Evolutionary conservation across 2,329 filamentous ascomycete genomes (phyloP), one percentile per base, ranked within the genome.

Genomic region (Tolypocladium guangdongense): DNA sequence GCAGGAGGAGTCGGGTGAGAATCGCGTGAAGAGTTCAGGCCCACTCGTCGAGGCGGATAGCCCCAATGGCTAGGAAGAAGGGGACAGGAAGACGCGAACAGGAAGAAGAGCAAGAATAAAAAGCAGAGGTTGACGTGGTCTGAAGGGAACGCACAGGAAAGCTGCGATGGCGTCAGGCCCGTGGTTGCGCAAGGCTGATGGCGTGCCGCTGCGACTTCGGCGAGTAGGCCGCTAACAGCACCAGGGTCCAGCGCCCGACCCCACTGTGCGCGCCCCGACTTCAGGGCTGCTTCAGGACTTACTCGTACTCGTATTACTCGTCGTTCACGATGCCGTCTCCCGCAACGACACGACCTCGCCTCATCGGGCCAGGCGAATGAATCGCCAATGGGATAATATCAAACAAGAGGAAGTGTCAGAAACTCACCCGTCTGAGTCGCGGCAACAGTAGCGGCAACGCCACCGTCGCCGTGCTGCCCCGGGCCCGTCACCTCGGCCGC

Each of bases 131-230:
- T n/a, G 43, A 33, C 27, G 43, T 46, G 16, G 30, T n/a, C 16
- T n/a, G 43, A 32, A n/a, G 3, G 27, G 6, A 37, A 20, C 24
- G n/a, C n/a, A n/a, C n/a, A n/a, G n/a, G 27, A 27, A 52, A 33
- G 51, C 30, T 54, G 55, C 53, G 50, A 57, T 58, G 55, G 56
- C 56, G 56, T 56, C 56, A 58, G 39, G 35, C 47, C 33, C 12
- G 45, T 32, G 41, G 33, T 41, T 39, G 27, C 49, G 33, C 3
- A 4, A 2, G 2, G 2, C 22, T 24, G 43, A 46, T 46, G 27
- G 43, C 43, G 43, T 46, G 41, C 41, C 39, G 18, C 11, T 50
- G 52, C 52, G 52, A 54, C 39, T 35, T 54, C 48, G 52, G 52
- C 52, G 51, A 14, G 10, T 24, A n/a, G 32, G 30, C 20, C 47